Conservation (phyloP, 305 asterid genomes). For the Andrographis paniculata region DNA sequence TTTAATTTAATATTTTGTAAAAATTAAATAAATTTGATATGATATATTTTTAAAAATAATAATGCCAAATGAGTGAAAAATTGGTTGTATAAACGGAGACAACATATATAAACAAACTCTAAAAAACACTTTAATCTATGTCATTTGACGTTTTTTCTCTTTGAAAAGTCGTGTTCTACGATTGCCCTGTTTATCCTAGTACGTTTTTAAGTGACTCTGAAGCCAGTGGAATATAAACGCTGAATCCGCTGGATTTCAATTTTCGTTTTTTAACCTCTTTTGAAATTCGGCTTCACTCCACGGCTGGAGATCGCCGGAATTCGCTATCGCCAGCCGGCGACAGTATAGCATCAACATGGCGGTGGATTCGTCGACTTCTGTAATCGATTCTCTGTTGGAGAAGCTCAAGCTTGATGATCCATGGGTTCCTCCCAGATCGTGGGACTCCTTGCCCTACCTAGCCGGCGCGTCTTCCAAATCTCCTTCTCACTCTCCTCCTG, state of each 20-base stretch:
- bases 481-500: slow-evolving; percentile 24
- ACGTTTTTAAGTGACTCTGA: too few species aligned
- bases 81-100: too few species aligned
- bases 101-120: too few species aligned
- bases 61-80: too few species aligned
- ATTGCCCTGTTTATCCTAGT: too few species aligned
- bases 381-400: slow-evolving; percentile 41
- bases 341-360: slow-evolving; percentile 33
- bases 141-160: too few species aligned
- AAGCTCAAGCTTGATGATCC: slow-evolving; percentile 68
- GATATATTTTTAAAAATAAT: too few species aligned
- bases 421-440: slow-evolving; percentile 64
- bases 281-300: slow-evolving; percentile 8
- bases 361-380: slow-evolving; percentile 40
- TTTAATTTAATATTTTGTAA: too few species aligned
- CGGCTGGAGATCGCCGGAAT: slow-evolving; percentile 8
- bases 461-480: slow-evolving; percentile 36
- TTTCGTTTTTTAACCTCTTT: slow-evolving; percentile 19
- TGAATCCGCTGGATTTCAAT: slow-evolving; percentile 5
- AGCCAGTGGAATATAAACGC: background rate
- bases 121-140: too few species aligned
- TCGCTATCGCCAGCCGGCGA: slow-evolving; percentile 10
- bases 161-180: too few species aligned
- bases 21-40: too few species aligned
- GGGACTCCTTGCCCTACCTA: slow-evolving; percentile 68